A percentile compares a stretch with the other conserved stretches of the same genome.
Conservation (phyloP, 1,284 basidiomycete genomes). For the Ceratobasidium sp. region DNA sequence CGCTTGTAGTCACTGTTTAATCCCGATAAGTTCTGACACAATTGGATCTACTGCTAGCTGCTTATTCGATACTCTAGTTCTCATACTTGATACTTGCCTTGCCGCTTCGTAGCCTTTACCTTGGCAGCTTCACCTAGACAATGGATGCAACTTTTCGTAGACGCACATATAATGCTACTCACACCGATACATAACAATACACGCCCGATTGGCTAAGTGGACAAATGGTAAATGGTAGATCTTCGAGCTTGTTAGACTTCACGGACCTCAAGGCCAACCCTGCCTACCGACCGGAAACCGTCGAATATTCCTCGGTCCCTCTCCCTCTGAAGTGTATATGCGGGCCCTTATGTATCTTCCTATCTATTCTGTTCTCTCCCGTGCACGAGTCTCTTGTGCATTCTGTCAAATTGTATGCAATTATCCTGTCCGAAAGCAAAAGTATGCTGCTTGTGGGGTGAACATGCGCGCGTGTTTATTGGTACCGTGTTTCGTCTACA, state of each 20-base stretch:
- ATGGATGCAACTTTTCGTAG: background rate
- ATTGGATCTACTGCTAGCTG: no score
- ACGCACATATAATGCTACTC: background rate
- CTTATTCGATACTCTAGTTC: no score
- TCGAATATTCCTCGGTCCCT: conserved; percentile 73
- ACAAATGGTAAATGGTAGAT: conserved; percentile 84
- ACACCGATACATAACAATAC: background rate
- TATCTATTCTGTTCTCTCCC: conserved; percentile 80
- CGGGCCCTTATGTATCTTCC: conserved; percentile 79
- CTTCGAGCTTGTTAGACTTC: conserved; percentile 80
- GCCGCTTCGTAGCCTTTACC: no score
- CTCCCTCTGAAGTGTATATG: conserved; percentile 82
- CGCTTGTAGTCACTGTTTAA: no score
- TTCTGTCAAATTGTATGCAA: conserved; percentile 74
- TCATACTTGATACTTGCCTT: no score
- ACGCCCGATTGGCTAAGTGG: conserved; percentile 63
- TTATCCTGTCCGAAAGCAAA: conserved; percentile 79
- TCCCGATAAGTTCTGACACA: no score
- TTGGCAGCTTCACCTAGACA: background rate
- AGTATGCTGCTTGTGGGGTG: conserved; percentile 74
- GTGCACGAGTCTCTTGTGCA: conserved; percentile 75
- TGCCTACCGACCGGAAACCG: conserved; percentile 50
- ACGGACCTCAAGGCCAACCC: conserved; percentile 58
- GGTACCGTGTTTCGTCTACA: no score
- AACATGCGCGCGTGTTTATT: conserved; percentile 62